Percentiles rank a stretch among this genome's conserved stretches.
Evolutionary conservation across 208 protist genomes (phyloP).

Genomic region (Trypanosoma rangeli): DNA sequence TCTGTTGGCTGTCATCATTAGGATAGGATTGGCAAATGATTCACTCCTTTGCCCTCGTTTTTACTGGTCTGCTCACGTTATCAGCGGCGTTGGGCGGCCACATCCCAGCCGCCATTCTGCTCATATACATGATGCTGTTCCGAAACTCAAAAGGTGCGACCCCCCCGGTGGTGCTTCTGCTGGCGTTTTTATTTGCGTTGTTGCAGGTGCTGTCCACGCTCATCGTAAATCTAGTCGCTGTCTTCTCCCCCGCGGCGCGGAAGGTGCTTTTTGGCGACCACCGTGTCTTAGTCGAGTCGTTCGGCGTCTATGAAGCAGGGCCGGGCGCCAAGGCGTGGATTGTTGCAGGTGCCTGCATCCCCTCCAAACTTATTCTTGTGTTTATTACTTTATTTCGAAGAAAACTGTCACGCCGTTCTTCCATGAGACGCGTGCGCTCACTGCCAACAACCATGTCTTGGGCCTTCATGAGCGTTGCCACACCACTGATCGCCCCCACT

Average conservation of each 20-base stretch:
- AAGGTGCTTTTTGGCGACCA: slow-evolving; percentile 18
- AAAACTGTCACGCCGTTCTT: slow-evolving; percentile 12
- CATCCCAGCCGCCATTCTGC: slow-evolving; percentile 11
- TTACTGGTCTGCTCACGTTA: slow-evolving; percentile 17
- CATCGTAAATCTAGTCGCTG: slow-evolving; percentile 23
- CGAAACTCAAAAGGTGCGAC: background rate
- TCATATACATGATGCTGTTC: slow-evolving; percentile 15
- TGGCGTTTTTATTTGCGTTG: slow-evolving; percentile 12
- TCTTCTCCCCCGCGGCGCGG: slow-evolving; percentile 1
- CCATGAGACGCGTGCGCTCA: slow-evolving; percentile 10
- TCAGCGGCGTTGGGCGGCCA: slow-evolving; percentile 23
- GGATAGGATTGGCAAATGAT: slow-evolving; percentile 12
- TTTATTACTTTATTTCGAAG: slow-evolving; percentile 19
- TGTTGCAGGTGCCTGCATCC: slow-evolving; percentile 15
- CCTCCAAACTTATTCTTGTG: slow-evolving; percentile 19
- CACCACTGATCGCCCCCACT: slow-evolving; percentile 17
- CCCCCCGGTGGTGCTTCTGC: slow-evolving; percentile 8
- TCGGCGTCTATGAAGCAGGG: slow-evolving; percentile 27
- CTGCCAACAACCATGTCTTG: slow-evolving; percentile 14
- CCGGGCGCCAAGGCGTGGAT: slow-evolving; percentile 5
- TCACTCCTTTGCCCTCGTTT: slow-evolving; percentile 25
- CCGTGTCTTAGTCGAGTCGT: slow-evolving; percentile 5
- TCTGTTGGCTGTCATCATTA: slow-evolving; percentile 2
- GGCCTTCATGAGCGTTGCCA: slow-evolving; percentile 15
- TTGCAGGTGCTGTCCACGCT: slow-evolving; percentile 22